Evolutionary conservation across 352 stramenopile species (phyloP).

Genomic region (Phytophthora agathidicida): DNA sequence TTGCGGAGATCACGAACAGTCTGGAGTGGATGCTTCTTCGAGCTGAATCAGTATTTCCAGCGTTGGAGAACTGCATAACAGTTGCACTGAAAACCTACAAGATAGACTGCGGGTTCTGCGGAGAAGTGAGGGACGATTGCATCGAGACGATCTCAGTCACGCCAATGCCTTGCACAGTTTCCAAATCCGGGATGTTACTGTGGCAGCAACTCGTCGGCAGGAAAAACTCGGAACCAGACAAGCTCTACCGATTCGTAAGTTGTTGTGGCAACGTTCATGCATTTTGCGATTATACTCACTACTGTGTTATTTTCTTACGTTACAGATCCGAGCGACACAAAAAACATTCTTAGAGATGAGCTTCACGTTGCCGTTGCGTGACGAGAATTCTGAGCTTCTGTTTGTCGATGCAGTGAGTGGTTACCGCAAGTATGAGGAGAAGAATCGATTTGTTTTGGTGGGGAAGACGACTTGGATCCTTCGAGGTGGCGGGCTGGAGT

Average conservation of each 20-base stretch:
- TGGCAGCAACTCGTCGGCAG: conserved; percentile 17
- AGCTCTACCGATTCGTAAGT: conserved; percentile 18
- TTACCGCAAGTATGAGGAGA: conserved; percentile 16
- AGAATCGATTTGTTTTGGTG: conserved; percentile 14
- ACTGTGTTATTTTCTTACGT: no score
- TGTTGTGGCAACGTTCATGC: neutral
- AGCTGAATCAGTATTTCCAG: conserved; percentile 5
- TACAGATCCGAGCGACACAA: conserved; percentile 9
- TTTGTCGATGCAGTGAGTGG: conserved; percentile 12
- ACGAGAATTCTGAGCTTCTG: neutral
- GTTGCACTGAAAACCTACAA: neutral
- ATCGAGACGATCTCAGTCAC: conserved; percentile 23
- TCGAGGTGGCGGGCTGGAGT: conserved; percentile 1
- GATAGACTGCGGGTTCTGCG: conserved; percentile 1
- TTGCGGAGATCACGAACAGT: neutral
- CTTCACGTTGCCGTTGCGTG: conserved; percentile 12
- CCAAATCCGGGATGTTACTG: neutral
- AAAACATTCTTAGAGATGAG: conserved; percentile 8
- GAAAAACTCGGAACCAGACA: conserved; percentile 12
- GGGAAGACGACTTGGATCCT: conserved; percentile 12
- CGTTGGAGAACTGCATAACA: neutral
- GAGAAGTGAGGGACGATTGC: neutral
- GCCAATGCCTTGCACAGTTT: conserved; percentile 4
- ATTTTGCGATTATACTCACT: neutral
- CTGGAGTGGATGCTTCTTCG: neutral